A percentile compares a stretch with the other conserved stretches of the same genome.
These are phyloP conservation scores for Leishmania turanica DNA, from an alignment of 208 protist species.

Conservation along the genomic window DNA sequence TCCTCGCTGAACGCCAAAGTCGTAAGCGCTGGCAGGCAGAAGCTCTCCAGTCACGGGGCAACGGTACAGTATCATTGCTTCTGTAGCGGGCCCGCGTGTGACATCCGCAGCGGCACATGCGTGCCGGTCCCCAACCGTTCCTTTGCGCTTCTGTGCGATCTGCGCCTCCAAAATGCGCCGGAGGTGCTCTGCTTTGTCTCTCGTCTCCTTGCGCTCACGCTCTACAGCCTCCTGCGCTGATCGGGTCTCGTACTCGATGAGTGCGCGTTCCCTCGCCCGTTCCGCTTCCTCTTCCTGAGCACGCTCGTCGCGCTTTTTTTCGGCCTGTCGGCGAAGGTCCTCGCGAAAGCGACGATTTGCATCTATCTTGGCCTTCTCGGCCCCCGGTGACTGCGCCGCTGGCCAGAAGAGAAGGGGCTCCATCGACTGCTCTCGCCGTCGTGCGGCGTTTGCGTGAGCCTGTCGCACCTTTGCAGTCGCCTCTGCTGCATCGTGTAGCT, in stretches of 20 bases:
- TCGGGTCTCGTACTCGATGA: constrained; percentile 23
- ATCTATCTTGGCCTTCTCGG: constrained; percentile 9
- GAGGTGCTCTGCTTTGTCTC: constrained; percentile 16
- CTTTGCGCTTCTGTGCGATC: constrained; percentile 22
- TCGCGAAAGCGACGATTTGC: constrained; percentile 21
- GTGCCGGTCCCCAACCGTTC: neutral
- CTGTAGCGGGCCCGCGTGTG: constrained; percentile 10
- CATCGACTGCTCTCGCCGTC: neutral
- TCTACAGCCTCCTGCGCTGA: constrained; percentile 15
- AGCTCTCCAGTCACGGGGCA: constrained; percentile 66
- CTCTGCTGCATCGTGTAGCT: constrained; percentile 21
- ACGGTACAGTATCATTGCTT: constrained; percentile 45
- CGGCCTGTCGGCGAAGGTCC: constrained; percentile 32
- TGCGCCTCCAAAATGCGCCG: constrained; percentile 24
- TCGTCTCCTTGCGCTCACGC: constrained; percentile 21
- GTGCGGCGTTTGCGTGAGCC: constrained; percentile 2
- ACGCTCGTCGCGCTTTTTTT: constrained; percentile 25
- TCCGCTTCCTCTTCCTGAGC: constrained; percentile 15
- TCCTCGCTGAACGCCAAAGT: constrained; percentile 29
- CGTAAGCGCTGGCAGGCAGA: constrained; percentile 61
- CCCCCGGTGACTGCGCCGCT: neutral
- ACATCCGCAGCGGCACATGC: neutral
- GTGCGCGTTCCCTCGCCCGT: constrained; percentile 17
- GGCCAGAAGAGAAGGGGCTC: constrained; percentile 29
- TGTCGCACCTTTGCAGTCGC: constrained; percentile 18